A percentile compares a stretch with the other conserved stretches of the same genome.
These are phyloP conservation scores for Lathyrus aphaca DNA, from an alignment of 306 rosid genomes.

Conservation along the genomic window DNA sequence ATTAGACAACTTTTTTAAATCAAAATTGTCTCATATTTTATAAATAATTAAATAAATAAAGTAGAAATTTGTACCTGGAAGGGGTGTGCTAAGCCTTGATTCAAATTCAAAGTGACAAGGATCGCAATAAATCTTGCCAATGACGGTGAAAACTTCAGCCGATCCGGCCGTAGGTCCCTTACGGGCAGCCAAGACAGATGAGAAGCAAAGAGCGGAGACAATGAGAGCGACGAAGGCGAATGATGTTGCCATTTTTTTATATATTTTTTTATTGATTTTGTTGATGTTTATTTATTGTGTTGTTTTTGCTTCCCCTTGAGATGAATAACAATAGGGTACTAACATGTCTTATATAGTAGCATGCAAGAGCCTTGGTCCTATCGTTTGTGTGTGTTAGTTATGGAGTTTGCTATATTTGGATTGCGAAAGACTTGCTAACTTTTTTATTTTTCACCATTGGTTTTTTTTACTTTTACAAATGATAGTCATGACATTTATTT, in stretches of 20 bases:
- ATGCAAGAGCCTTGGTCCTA: neutral
- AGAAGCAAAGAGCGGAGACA: conserved; percentile 39
- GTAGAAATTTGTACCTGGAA: conserved; percentile 30
- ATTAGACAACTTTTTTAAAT: no score
- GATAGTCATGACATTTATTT: no score
- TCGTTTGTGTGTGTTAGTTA: neutral
- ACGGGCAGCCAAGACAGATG: conserved; percentile 32
- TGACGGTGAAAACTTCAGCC: conserved; percentile 15
- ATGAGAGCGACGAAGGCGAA: conserved; percentile 36
- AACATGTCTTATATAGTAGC: conserved; percentile 29
- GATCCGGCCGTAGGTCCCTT: neutral
- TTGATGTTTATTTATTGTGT: neutral
- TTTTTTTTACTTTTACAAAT: neutral
- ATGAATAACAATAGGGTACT: neutral
- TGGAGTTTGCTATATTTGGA: neutral
- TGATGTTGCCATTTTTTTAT: conserved; percentile 44
- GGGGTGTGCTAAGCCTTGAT: conserved; percentile 45
- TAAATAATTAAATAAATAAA: no score
- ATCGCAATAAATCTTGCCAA: conserved; percentile 59
- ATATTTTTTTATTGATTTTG: neutral
- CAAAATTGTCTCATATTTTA: no score
- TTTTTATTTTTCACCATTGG: neutral
- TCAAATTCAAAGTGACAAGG: conserved; percentile 58
- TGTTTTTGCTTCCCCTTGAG: conserved; percentile 23
- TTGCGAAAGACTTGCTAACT: conserved; percentile 1